A percentile compares a stretch with the other conserved stretches of the same genome.
These are phyloP conservation scores for Quercus parvula DNA, from an alignment of 306 rosid genomes.

Conservation along the genomic window DNA sequence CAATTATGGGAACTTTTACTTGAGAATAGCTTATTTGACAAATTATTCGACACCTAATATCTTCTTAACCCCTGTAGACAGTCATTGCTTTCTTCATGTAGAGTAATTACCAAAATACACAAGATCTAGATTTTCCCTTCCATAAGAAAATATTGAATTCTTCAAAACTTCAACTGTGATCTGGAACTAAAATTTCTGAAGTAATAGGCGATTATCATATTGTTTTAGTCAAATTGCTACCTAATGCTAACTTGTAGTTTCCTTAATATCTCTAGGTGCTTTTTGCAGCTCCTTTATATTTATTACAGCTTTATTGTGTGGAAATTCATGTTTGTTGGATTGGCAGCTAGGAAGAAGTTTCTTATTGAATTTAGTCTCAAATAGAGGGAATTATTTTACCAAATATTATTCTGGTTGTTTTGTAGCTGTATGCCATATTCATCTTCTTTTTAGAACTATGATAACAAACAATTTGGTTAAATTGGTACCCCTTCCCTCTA, in stretches of 20 bases:
- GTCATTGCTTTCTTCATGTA: neutral
- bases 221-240: constrained; percentile 2
- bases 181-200: neutral
- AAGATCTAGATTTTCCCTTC: neutral
- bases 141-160: neutral
- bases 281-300: neutral
- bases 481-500: constrained; percentile 2
- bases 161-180: neutral
- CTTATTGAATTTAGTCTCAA: neutral
- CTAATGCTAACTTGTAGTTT: neutral
- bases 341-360: neutral
- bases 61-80: neutral
- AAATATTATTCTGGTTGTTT: neutral
- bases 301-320: neutral
- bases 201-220: neutral
- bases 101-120: neutral
- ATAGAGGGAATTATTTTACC: neutral
- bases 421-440: neutral
- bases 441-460: neutral
- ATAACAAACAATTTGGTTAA: neutral
- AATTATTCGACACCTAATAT: neutral
- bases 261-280: neutral
- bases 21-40: constrained; percentile 11
- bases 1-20: neutral
- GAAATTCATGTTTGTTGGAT: neutral